phyloP scores from a whole-genome alignment of 257 asterid species.

The Plantago major region DNA sequence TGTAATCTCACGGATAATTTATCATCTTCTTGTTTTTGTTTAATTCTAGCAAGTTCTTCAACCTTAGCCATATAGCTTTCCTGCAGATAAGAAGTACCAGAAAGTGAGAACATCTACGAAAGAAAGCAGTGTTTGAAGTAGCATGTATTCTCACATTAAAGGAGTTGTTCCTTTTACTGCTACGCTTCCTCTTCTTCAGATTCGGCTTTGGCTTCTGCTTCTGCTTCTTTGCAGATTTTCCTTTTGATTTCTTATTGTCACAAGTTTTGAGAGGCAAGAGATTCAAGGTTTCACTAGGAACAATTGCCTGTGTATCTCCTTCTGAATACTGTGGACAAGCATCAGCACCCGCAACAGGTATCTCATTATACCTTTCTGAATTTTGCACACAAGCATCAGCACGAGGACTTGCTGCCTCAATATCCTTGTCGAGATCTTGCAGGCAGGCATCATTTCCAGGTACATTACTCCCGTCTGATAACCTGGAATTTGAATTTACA shows the following conservation, averaged over 20 bases:
- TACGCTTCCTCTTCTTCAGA: constrained; percentile 29
- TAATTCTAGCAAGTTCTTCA: constrained; percentile 73
- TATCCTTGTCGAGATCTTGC: no score
- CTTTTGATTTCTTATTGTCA: constrained; percentile 23
- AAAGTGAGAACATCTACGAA: constrained; percentile 8
- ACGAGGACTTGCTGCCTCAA: background rate
- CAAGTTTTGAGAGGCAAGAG: constrained; percentile 18
- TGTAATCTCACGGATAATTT: constrained; percentile 64
- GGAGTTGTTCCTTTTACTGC: constrained; percentile 24
- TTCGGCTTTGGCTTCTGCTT: constrained; percentile 4
- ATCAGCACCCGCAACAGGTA: constrained; percentile 26
- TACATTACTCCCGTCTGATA: no score
- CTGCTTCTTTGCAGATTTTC: constrained; percentile 27
- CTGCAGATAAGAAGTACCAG: constrained; percentile 33
- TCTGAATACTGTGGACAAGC: constrained; percentile 26
- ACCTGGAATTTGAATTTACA: no score
- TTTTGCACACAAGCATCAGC: background rate
- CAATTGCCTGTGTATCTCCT: constrained; percentile 29
- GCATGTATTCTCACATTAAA: constrained; percentile 44
- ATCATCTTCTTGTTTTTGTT: constrained; percentile 77
- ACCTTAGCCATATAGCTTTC: constrained; percentile 71
- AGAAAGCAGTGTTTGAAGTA: constrained; percentile 10
- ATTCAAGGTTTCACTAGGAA: constrained; percentile 27
- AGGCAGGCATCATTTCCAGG: no score
- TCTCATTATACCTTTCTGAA: constrained; percentile 22